Base-by-base conservation (phyloP, 768 basidiomycete genomes). In the Macrolepiota dolichaula region DNA sequence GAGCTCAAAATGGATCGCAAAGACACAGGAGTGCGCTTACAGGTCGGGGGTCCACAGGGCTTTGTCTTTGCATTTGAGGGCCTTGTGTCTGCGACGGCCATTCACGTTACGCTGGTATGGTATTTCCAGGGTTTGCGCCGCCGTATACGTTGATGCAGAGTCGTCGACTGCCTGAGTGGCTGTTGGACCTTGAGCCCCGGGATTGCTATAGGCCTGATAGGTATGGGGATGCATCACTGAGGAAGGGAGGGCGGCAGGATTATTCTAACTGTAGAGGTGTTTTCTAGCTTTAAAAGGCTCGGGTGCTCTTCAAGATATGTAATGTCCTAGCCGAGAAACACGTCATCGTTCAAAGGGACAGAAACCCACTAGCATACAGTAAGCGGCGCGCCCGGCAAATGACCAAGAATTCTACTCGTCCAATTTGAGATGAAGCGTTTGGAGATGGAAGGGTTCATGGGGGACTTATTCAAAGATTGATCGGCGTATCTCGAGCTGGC, bases 31-130 rank as follows among this genome's bases (percentile, higher is more conserved):
- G 24, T 15, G 12, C 7, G 10, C 72, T 66, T 62, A 74, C 72
- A 91, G 79, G 61, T 84, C 78, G 12, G 87, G 87, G 51, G 89
- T 89, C 89, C 89, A 91, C 11, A 91, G 88, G 6, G 85, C 82
- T 68, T 91, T 88, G 25, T 83, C 82, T 60, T 68, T 71, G 50
- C 87, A 88, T 71, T 82, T 85, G 19, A 88, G 73, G 0, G 86
- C 88, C 71, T 89, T 88, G 85, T 87, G 90, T 65, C 80, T 85
- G 71, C 87, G 86, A 62, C 89, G 81, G 46, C 82, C 81, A 59
- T 79, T 83, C 55, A 86, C 81, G 63, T 86, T 82, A 55, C 83
- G 79, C 67, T 85, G 80, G 63, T 84, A 25, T 24, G 53, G 15
- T 24, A 56, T 51, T 53, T 68, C 72, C 56, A 79, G 74, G 49